These are phyloP conservation scores for Trematosphaeria pertusa DNA, from an alignment of 2,329 filamentous ascomycete species.

Conservation along the genomic window DNA sequence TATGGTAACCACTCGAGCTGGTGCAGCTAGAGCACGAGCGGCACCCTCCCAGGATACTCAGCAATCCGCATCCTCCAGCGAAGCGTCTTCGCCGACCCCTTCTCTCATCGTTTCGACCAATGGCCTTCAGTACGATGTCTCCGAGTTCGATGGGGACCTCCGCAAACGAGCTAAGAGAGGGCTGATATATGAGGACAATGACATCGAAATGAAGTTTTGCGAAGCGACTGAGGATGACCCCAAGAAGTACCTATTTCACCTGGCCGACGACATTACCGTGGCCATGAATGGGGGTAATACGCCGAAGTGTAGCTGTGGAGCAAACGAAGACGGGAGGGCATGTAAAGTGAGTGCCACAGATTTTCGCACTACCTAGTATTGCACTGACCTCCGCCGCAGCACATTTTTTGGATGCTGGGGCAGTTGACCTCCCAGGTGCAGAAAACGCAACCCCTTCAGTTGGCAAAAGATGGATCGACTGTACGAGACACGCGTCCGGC, in stretches of 20 bases:
- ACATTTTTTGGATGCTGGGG: slow-evolving; percentile 49
- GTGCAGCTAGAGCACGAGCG: slow-evolving; percentile 38
- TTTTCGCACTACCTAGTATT: slow-evolving; percentile 2
- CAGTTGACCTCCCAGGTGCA: slow-evolving; percentile 38
- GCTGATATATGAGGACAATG: slow-evolving; percentile 36
- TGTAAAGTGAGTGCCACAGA: slow-evolving; percentile 40
- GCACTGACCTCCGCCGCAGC: slow-evolving; percentile 26
- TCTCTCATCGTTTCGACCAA: slow-evolving; percentile 43
- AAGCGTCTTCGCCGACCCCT: slow-evolving; percentile 35
- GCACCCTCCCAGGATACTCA: slow-evolving; percentile 15
- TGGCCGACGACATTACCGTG: slow-evolving; percentile 46
- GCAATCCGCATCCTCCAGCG: slow-evolving; percentile 25
- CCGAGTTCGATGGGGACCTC: slow-evolving; percentile 37
- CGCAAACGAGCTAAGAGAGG: slow-evolving; percentile 39
- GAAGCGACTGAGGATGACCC: slow-evolving; percentile 30
- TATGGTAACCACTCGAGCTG: slow-evolving; percentile 48
- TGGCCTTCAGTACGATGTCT: slow-evolving; percentile 45
- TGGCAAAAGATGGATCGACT: slow-evolving; percentile 42
- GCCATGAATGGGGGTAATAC: slow-evolving; percentile 33
- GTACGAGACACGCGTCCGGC: slow-evolving; percentile 39
- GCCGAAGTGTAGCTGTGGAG: slow-evolving; percentile 45
- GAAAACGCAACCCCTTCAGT: slow-evolving; percentile 33
- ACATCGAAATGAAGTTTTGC: slow-evolving; percentile 46
- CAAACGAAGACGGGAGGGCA: slow-evolving; percentile 39
- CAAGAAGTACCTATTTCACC: slow-evolving; percentile 40